Conservation (phyloP, 2,329 filamentous ascomycete genomes). For the Tolypocladium nubicola region DNA sequence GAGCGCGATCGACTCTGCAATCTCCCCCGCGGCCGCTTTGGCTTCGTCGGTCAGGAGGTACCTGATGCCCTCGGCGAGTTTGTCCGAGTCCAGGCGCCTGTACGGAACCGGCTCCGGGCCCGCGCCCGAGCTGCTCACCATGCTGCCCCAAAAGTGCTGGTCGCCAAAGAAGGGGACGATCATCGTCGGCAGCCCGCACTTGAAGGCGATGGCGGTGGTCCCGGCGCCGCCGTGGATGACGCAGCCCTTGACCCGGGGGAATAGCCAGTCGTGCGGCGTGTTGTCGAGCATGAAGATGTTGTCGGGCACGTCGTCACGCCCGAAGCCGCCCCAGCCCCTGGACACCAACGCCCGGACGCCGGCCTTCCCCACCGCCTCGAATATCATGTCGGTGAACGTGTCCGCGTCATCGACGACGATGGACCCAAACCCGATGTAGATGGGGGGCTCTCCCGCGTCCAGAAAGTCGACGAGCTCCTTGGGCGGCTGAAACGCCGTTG, state of each 20-base stretch:
- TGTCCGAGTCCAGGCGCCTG: constrained; percentile 53
- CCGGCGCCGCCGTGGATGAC: constrained; percentile 72
- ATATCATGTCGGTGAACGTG: constrained; percentile 58
- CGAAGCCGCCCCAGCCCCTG: constrained; percentile 66
- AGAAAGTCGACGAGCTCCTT: constrained; percentile 45
- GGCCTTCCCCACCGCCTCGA: constrained; percentile 53
- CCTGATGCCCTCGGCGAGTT: constrained; percentile 59
- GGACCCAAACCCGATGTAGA: constrained; percentile 69
- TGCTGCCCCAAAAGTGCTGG: constrained; percentile 67
- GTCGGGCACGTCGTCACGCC: constrained; percentile 45
- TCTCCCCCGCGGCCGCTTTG: constrained; percentile 41
- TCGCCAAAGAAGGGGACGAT: constrained; percentile 74
- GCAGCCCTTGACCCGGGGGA: constrained; percentile 53
- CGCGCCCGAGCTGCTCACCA: constrained; percentile 52
- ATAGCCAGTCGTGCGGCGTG: constrained; percentile 68
- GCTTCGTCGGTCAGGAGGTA: constrained; percentile 55
- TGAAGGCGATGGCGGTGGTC: constrained; percentile 64
- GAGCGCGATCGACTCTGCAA: constrained; percentile 49
- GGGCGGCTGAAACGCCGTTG: constrained; percentile 49
- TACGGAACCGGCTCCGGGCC: constrained; percentile 59
- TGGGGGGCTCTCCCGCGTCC: constrained; percentile 42
- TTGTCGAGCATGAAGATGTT: constrained; percentile 64
- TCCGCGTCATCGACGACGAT: constrained; percentile 67
- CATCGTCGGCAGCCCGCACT: constrained; percentile 62
- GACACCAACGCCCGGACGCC: constrained; percentile 63